Conservation (phyloP, 129 eudicot genomes). For the Ambrosia trifida region DNA sequence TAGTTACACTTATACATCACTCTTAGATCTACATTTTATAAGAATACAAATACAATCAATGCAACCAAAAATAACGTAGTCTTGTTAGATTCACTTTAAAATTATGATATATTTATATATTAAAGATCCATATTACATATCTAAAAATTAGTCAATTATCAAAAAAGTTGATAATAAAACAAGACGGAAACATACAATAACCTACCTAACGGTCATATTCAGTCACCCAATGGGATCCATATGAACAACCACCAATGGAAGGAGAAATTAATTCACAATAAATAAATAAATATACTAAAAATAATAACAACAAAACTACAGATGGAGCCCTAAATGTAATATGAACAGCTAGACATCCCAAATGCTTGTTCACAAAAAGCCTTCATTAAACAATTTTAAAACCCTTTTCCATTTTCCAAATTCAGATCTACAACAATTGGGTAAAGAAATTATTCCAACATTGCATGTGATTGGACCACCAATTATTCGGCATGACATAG, state of each 20-base stretch:
- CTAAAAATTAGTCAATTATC: not conserved
- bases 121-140: no score
- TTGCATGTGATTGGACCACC: slow-evolving; percentile 24
- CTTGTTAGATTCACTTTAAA: no score
- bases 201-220: slow-evolving; percentile 32
- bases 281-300: no score
- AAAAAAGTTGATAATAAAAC: slow-evolving; percentile 4
- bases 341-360: slow-evolving; percentile 26
- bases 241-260: slow-evolving; percentile 2
- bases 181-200: slow-evolving; percentile 26
- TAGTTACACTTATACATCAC: not conserved
- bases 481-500: slow-evolving; percentile 14
- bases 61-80: no score
- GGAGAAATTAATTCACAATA: not conserved
- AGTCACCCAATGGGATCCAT: slow-evolving; percentile 25
- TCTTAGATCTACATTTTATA: no score
- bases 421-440: slow-evolving; percentile 27
- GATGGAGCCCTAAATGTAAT: slow-evolving; percentile 14
- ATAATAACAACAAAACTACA: not conserved
- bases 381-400: slow-evolving; percentile 11
- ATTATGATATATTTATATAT: no score
- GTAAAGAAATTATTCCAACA: slow-evolving; percentile 21
- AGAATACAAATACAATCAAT: no score
- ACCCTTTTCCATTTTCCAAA: slow-evolving; percentile 7
- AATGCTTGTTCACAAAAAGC: slow-evolving; percentile 9